These are phyloP conservation scores for Malus hybrid DNA, from an alignment of 331 rosid species.

Conservation along the genomic window DNA sequence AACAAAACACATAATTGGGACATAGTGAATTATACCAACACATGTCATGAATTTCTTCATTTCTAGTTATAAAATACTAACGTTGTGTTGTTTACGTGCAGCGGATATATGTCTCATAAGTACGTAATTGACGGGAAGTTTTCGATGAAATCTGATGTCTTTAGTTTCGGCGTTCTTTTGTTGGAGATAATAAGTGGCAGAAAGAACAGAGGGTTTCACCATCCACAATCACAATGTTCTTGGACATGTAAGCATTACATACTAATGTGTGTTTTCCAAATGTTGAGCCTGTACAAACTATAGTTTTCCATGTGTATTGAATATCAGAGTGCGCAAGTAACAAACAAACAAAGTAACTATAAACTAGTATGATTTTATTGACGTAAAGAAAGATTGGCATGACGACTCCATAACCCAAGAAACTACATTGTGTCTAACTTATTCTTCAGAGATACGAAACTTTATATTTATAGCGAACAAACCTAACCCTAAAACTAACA, in stretches of 20 bases:
- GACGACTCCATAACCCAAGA: no score
- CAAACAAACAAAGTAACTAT: no score
- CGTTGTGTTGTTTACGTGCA: neutral
- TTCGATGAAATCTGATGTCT: constrained; percentile 27
- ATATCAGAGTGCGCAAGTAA: no score
- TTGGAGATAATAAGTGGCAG: constrained; percentile 34
- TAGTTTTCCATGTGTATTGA: neutral
- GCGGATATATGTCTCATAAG: constrained; percentile 28
- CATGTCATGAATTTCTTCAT: neutral
- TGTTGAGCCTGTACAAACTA: neutral
- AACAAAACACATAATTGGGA: constrained; percentile 31
- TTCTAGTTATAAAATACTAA: neutral
- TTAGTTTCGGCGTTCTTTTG: constrained; percentile 27
- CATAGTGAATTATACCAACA: constrained; percentile 24
- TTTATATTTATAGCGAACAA: no score
- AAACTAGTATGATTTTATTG: no score
- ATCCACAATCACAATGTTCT: constrained; percentile 32
- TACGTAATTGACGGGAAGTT: constrained; percentile 24
- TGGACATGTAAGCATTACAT: constrained; percentile 31
- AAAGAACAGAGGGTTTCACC: constrained; percentile 28
- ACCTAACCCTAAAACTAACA: no score
- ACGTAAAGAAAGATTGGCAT: no score
- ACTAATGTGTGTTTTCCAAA: neutral
- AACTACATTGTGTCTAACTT: no score
- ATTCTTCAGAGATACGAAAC: no score